These are phyloP conservation scores for Juglanconis sp. DNA, from an alignment of 2,329 filamentous ascomycete genomes.

Conservation along the genomic window DNA sequence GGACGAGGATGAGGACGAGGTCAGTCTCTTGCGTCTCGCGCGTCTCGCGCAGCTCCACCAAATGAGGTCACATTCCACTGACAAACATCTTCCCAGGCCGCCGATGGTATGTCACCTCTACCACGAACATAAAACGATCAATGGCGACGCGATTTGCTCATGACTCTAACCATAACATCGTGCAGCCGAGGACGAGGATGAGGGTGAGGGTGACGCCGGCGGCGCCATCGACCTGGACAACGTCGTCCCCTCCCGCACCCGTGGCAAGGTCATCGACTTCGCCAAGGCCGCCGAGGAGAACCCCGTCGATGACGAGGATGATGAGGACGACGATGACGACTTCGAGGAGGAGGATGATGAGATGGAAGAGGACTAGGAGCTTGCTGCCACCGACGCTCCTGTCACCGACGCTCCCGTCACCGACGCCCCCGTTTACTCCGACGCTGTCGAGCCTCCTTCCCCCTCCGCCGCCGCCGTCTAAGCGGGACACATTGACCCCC, in stretches of 20 bases:
- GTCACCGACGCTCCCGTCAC: background rate
- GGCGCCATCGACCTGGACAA: slow-evolving; percentile 89
- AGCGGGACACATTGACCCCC: background rate
- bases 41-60: background rate
- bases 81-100: slow-evolving; percentile 25
- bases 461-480: background rate
- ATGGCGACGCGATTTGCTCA: background rate
- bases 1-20: slow-evolving; percentile 57
- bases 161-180: slow-evolving; percentile 18
- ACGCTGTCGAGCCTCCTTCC: background rate
- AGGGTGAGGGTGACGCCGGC: slow-evolving; percentile 77
- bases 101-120: slow-evolving; percentile 26
- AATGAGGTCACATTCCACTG: slow-evolving; percentile 16
- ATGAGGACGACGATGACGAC: slow-evolving; percentile 67
- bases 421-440: slow-evolving; percentile 1
- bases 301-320: slow-evolving; percentile 70
- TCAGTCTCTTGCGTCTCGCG: slow-evolving; percentile 17
- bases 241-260: slow-evolving; percentile 87
- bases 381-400: background rate
- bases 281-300: slow-evolving; percentile 82
- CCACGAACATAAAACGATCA: background rate
- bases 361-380: slow-evolving; percentile 59
- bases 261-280: slow-evolving; percentile 89
- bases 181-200: slow-evolving; percentile 47
- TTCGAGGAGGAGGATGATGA: slow-evolving; percentile 66